phyloP scores from a whole-genome alignment of 1,284 basidiomycete species.

The Apiotrichum montevideense region DNA sequence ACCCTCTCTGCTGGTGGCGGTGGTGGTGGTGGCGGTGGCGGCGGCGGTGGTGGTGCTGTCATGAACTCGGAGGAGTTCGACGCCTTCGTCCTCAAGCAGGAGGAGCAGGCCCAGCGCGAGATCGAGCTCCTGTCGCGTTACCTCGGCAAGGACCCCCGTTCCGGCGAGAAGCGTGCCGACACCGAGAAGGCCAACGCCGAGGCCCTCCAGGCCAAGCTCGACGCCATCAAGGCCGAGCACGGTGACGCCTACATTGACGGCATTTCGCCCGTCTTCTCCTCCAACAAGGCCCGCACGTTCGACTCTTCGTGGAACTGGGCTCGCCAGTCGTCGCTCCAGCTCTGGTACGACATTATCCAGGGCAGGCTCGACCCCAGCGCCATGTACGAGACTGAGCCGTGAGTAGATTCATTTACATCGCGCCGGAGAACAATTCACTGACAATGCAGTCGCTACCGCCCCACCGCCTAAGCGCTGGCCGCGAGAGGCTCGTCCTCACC shows the following conservation, averaged over 20 bases:
- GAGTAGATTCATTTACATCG: too few species aligned
- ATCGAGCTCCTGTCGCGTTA: constrained; percentile 95
- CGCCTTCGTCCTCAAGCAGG: constrained; percentile 89
- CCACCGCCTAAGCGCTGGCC: constrained; percentile 4
- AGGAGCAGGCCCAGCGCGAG: constrained; percentile 85
- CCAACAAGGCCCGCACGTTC: constrained; percentile 93
- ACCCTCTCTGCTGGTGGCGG: constrained; percentile 64
- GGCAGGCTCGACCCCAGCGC: constrained; percentile 53
- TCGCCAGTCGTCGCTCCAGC: constrained; percentile 84
- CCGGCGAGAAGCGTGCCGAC: constrained; percentile 83
- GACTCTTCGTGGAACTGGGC: constrained; percentile 99
- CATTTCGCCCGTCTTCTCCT: constrained; percentile 88
- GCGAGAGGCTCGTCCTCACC: too few species aligned
- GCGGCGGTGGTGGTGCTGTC: constrained; percentile 64
- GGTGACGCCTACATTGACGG: constrained; percentile 88
- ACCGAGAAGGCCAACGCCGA: constrained; percentile 60
- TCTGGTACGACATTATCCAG: constrained; percentile 98
- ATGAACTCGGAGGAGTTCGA: constrained; percentile 98
- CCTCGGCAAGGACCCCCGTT: constrained; percentile 84
- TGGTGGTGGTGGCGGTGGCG: constrained; percentile 57
- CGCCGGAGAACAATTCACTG: too few species aligned
- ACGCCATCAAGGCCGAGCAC: constrained; percentile 69
- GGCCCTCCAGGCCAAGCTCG: constrained; percentile 76
- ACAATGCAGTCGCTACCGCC: constrained; percentile 7
- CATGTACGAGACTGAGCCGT: constrained; percentile 37